Percentiles rank a stretch among this genome's conserved stretches.
These are phyloP conservation scores for Lecanosticta acicola DNA, from an alignment of 2,329 filamentous ascomycete species.

Conservation along the genomic window DNA sequence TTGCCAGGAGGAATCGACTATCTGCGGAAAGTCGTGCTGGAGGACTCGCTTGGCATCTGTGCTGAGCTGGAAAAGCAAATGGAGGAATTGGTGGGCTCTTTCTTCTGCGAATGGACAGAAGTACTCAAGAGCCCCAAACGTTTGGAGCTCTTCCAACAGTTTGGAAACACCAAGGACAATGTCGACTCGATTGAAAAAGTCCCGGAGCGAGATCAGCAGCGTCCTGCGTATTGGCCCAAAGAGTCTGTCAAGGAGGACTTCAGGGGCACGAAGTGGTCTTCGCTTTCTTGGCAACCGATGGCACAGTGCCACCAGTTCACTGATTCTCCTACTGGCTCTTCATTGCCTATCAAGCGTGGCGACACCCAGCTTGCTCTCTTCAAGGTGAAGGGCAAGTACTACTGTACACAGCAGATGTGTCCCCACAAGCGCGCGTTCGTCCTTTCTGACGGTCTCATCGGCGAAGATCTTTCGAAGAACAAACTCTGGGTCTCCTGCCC, in stretches of 20 bases:
- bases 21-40: constrained; percentile 72
- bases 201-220: constrained; percentile 63
- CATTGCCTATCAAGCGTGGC: constrained; percentile 73
- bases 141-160: constrained; percentile 69
- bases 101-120: constrained; percentile 90
- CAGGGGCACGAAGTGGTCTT: constrained; percentile 60
- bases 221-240: constrained; percentile 73
- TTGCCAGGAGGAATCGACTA: constrained; percentile 80
- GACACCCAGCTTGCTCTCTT: constrained; percentile 87
- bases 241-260: constrained; percentile 67
- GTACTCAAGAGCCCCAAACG: constrained; percentile 65
- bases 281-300: constrained; percentile 72
- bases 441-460: constrained; percentile 78
- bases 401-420: constrained; percentile 90
- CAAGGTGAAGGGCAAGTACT: constrained; percentile 73
- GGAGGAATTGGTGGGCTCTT: constrained; percentile 74
- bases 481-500: constrained; percentile 84
- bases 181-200: constrained; percentile 63
- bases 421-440: constrained; percentile 87
- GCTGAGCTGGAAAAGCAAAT: constrained; percentile 82
- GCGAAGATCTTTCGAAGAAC: constrained; percentile 54
- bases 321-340: constrained; percentile 64
- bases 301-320: constrained; percentile 65
- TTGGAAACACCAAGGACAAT: constrained; percentile 73
- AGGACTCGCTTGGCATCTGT: constrained; percentile 81